Evolutionary conservation across 352 stramenopile species (phyloP).

Genomic region (Pythium oligandrum): DNA sequence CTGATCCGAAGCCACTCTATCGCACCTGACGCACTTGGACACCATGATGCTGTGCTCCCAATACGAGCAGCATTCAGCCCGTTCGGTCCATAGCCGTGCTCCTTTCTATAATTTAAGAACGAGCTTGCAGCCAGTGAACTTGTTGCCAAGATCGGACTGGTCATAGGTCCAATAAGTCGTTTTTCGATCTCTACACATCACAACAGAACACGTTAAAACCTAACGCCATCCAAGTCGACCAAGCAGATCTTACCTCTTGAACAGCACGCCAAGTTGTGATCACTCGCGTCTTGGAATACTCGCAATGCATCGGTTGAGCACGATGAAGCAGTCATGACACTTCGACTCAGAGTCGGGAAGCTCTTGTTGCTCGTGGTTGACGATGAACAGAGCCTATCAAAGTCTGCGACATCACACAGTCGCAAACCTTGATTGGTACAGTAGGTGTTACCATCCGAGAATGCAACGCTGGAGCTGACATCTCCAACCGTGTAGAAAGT

Average conservation of each 20-base stretch:
- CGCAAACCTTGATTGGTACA: slow-evolving; percentile 24
- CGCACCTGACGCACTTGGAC: slow-evolving; percentile 12
- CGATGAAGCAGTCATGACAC: slow-evolving; percentile 3
- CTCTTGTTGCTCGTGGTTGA: not conserved
- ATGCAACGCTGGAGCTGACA: not conserved
- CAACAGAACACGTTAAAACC: not conserved
- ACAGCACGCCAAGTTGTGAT: slow-evolving; percentile 34
- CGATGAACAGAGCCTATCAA: slow-evolving; percentile 27
- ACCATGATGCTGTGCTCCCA: slow-evolving; percentile 31
- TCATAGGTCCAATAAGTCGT: slow-evolving; percentile 5
- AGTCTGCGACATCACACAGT: slow-evolving; percentile 36
- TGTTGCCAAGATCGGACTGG: slow-evolving; percentile 11
- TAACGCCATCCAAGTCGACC: not conserved
- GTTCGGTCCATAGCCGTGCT: slow-evolving; percentile 38
- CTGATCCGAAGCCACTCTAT: slow-evolving; percentile 41
- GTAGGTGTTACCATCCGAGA: slow-evolving; percentile 10
- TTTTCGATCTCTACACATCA: not conserved
- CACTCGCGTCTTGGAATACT: slow-evolving; percentile 19
- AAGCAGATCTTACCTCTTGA: slow-evolving; percentile 4
- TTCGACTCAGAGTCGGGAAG: slow-evolving; percentile 3
- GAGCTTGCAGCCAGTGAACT: slow-evolving; percentile 13
- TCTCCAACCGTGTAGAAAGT: slow-evolving; percentile 6
- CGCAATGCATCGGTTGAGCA: not conserved
- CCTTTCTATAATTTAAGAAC: slow-evolving; percentile 28
- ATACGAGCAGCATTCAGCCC: slow-evolving; percentile 28